Evolutionary conservation across 148 eudicot species (phyloP).

Genomic region (Camellia lanceoleosa): DNA sequence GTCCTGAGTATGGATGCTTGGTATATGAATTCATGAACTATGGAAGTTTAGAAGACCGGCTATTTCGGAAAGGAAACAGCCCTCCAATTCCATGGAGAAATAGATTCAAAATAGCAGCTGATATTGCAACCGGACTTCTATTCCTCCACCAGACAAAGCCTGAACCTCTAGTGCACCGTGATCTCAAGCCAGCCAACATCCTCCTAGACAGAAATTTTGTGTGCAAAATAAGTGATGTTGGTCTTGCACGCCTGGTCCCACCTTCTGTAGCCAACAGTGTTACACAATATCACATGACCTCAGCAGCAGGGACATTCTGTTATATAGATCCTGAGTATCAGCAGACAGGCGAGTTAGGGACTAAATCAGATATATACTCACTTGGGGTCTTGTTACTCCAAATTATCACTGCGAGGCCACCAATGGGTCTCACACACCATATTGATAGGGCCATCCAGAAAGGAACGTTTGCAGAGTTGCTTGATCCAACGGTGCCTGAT

Average conservation of each 20-base stretch:
- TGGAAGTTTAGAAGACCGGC: constrained; percentile 76
- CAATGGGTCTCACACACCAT: constrained; percentile 75
- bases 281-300: constrained; percentile 79
- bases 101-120: constrained; percentile 70
- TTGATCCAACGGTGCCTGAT: constrained; percentile 57
- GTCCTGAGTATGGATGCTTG: constrained; percentile 80
- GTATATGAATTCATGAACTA: constrained; percentile 75
- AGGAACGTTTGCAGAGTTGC: constrained; percentile 47
- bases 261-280: constrained; percentile 67
- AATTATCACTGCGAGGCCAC: constrained; percentile 67
- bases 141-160: constrained; percentile 85
- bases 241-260: constrained; percentile 77
- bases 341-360: constrained; percentile 68
- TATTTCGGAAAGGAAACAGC: constrained; percentile 59
- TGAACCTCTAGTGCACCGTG: constrained; percentile 89
- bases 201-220: constrained; percentile 57
- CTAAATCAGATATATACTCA: constrained; percentile 79
- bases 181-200: constrained; percentile 80
- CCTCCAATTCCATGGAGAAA: constrained; percentile 68
- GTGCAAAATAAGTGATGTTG: constrained; percentile 86
- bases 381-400: constrained; percentile 70
- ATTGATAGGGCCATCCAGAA: constrained; percentile 48
- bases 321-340: constrained; percentile 92
- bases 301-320: constrained; percentile 88
- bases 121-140: constrained; percentile 62